A percentile compares a stretch with the other conserved stretches of the same genome.
These are phyloP conservation scores for Paecilomyces sp. DNA, from an alignment of 2,329 filamentous ascomycete species.

Conservation along the genomic window DNA sequence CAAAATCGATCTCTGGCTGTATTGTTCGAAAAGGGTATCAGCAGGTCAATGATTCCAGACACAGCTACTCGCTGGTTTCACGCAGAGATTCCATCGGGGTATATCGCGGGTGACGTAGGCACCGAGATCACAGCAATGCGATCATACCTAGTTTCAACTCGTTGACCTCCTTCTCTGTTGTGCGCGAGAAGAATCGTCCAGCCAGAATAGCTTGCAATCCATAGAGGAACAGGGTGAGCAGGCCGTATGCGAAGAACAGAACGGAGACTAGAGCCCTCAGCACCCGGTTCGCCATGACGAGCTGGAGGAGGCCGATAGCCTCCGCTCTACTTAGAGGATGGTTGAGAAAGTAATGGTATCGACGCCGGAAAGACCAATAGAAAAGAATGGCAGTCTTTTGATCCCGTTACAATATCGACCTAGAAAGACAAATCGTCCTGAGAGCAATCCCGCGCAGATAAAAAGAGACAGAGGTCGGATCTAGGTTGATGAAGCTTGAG, in stretches of 20 bases:
- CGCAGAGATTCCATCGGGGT: not conserved
- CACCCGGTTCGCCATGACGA: conserved; percentile 16
- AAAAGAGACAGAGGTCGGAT: not conserved
- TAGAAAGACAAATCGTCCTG: not conserved
- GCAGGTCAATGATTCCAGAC: not conserved
- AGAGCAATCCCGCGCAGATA: not conserved
- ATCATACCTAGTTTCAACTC: conserved; percentile 34
- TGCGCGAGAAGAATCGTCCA: conserved; percentile 30
- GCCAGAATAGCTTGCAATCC: conserved; percentile 18
- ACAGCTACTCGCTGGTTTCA: not conserved
- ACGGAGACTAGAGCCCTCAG: conserved; percentile 10
- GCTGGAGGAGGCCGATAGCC: not conserved
- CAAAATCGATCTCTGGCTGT: conserved; percentile 48
- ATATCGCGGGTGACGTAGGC: not conserved
- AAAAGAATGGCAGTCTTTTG: not conserved
- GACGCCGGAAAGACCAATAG: not conserved
- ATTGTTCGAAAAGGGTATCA: not conserved
- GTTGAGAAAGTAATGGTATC: conserved; percentile 5
- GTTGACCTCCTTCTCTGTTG: conserved; percentile 32
- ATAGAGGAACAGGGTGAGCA: conserved; percentile 29
- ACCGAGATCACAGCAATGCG: not conserved
- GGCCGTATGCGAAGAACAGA: conserved; percentile 23
- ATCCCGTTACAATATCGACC: not conserved
- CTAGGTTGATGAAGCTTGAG: not conserved
- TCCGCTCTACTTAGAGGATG: not conserved